Base-by-base conservation (phyloP, 2,329 filamentous ascomycete species). In the Alternaria sp. region DNA sequence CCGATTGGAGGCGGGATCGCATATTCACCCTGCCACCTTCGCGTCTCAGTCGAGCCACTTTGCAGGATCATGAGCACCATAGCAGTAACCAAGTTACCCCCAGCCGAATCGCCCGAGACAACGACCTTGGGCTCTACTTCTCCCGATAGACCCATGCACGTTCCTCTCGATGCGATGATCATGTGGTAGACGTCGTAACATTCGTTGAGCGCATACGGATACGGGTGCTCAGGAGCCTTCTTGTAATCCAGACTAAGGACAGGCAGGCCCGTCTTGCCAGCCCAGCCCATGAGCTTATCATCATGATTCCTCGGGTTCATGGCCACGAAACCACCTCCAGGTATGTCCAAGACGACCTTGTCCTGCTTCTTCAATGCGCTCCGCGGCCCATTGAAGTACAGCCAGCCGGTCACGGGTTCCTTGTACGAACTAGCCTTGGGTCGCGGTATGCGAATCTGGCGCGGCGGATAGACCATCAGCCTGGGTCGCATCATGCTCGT, bases 271-370 rank as follows among this genome's bases (percentile, higher is more conserved):
- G 92, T 92, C 78, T 92, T 94, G 16, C 91, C 91, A 0, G 95
- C 93, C 95, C 95, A 99, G 2, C 92, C 89, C 69, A 97, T 88
- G 18, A 99, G 84, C 79, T 96, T 97, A 78, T 99, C 95, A 74
- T 99, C 95, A 71, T 96, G 93, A 71, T 90, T 92, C 48, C 95
- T 85, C n/a, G 95, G 95, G 60, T 92, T 89, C 95, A 99, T 99
- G 18, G 95, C 94, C 12, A 99, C 94, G 67, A 96, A 99, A 0
- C 95, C 95, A 32, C 95, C 95, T 1, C 95, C 95, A 0, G 95
- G 95, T 4, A 98, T 89, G 77, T 99, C 95, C 36, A 99, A 76
- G 1, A 99, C 86, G 28, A 99, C 79, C 70, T 91, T 91, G 52
- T 87, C 89, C 74, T 96, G 91, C 43, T 90, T 86, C 71, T 89